Base-by-base conservation (phyloP, 208 protist species). In the Trypanosoma boissoni region DNA sequence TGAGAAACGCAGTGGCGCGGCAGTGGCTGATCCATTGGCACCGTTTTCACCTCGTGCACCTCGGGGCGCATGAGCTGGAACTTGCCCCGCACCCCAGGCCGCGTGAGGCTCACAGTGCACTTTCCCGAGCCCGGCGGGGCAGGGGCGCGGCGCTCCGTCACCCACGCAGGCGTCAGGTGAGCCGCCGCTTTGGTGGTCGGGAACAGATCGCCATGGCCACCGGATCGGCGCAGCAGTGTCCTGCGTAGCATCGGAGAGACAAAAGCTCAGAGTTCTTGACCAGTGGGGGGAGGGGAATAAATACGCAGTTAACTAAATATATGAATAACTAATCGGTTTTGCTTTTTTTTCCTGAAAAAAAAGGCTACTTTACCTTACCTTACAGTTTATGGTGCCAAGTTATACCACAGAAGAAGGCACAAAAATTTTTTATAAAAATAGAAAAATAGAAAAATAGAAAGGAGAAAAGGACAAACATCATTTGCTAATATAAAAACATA, bases 121-220 rank as follows among this genome's bases (percentile, higher is more conserved):
- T 73, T 70, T 6, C 75, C 77, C 23, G 54, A 62, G 43, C 83
- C 81, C 0, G 87, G 83, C 0, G 83, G 65, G 28, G 58, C 76
- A 10, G 75, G 76, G 16, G 76, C 58, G 23, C 51, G 51, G 45
- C 83, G 74, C 37, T 16, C 26, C 72, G 86, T 70, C 48, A 94
- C 50, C 80, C 80, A 94, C 31, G 52, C 2, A 10, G 54, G 74
- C 8, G 46, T 56, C n/a, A 94, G 70, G 50, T 94, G 83, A 1
- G 83, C 78, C 3, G 80, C 83, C 6, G 63, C 65, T 71, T 95
- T 95, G 37, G 71, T 87, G 3, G 81, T 95, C 1, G 88, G 88
- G 58, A 95, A 91, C 31, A 91, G 58, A 14, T 91, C 82, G 16
- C 84, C 87, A 24, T 88, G 79, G 39, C 76, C 74, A 46, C 83